phyloP scores from a whole-genome alignment of 2,329 filamentous ascomycete genomes.

The Nothomitra cinnamomea region DNA sequence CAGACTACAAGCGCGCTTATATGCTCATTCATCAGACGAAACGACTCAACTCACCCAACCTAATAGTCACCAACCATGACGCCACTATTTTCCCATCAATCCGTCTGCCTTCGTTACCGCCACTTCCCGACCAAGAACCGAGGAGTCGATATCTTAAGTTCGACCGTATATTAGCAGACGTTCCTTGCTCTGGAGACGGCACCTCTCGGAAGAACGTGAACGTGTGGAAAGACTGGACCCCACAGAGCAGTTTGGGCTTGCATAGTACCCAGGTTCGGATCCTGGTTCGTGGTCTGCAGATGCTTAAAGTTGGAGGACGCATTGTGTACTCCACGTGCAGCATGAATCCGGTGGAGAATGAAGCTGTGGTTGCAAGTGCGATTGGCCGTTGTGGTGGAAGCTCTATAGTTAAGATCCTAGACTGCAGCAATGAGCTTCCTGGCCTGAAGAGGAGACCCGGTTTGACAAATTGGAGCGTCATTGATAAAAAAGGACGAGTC shows the following conservation, averaged over 20 bases:
- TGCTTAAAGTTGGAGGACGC: conserved; percentile 86
- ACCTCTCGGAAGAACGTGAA: conserved; percentile 85
- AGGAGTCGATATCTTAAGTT: conserved; percentile 74
- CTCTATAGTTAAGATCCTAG: conserved; percentile 65
- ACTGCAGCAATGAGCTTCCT: conserved; percentile 63
- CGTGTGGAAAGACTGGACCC: conserved; percentile 90
- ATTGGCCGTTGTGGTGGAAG: conserved; percentile 79
- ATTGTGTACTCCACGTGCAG: conserved; percentile 98
- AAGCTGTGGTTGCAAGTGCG: conserved; percentile 75
- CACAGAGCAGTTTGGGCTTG: conserved; percentile 71
- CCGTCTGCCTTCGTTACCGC: conserved; percentile 47
- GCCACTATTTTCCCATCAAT: conserved; percentile 91
- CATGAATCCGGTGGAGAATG: conserved; percentile 96
- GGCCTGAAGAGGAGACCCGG: conserved; percentile 61
- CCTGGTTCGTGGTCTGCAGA: conserved; percentile 77
- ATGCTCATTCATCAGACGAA: conserved; percentile 98
- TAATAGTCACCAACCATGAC: conserved; percentile 96
- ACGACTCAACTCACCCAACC: conserved; percentile 85
- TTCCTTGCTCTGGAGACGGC: conserved; percentile 91
- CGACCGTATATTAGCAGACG: conserved; percentile 88
- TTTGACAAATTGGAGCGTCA: conserved; percentile 70
- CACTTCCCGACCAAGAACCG: conserved; percentile 27
- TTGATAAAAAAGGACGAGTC: conserved; percentile 66
- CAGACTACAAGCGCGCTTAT: conserved; percentile 90
- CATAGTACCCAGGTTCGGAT: conserved; percentile 80